A percentile compares a stretch with the other conserved stretches of the same genome.
Evolutionary conservation across 179 eudicot genomes (phyloP).

Genomic region (Silene coronaria): DNA sequence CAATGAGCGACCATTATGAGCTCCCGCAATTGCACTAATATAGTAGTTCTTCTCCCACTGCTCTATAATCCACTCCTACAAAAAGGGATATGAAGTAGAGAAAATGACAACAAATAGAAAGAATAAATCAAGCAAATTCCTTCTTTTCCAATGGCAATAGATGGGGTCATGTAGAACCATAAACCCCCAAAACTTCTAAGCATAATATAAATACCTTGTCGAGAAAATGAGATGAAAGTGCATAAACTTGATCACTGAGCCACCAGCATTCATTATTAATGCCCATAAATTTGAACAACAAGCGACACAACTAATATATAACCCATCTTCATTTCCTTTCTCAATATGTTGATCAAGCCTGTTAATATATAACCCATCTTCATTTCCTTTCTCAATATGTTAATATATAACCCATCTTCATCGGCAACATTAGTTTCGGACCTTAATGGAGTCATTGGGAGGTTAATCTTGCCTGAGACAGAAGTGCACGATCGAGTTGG

Average conservation of each 20-base stretch:
- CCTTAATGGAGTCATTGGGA: no score
- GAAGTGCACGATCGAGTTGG: no score
- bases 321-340: conserved; percentile 83
- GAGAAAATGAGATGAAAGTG: conserved; percentile 69
- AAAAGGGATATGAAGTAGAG: not conserved
- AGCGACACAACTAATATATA: conserved; percentile 68
- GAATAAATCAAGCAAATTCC: not conserved
- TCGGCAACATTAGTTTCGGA: no score
- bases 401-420: no score
- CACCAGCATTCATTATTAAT: conserved; percentile 89
- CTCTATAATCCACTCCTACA: conserved; percentile 91
- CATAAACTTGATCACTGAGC: conserved; percentile 62
- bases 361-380: conserved; percentile 59
- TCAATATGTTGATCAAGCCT: conserved; percentile 73
- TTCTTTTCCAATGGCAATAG: not conserved
- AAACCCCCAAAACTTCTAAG: not conserved
- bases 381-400: conserved; percentile 81
- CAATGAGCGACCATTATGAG: conserved; percentile 70
- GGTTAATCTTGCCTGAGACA: no score
- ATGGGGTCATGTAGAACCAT: no score
- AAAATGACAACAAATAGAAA: not conserved
- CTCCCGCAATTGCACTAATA: conserved; percentile 76
- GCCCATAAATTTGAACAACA: conserved; percentile 81
- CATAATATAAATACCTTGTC: conserved; percentile 48
- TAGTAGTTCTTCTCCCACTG: conserved; percentile 82